Base-by-base conservation (phyloP, 2,329 filamentous ascomycete genomes). In the Colletotrichum sp. region DNA sequence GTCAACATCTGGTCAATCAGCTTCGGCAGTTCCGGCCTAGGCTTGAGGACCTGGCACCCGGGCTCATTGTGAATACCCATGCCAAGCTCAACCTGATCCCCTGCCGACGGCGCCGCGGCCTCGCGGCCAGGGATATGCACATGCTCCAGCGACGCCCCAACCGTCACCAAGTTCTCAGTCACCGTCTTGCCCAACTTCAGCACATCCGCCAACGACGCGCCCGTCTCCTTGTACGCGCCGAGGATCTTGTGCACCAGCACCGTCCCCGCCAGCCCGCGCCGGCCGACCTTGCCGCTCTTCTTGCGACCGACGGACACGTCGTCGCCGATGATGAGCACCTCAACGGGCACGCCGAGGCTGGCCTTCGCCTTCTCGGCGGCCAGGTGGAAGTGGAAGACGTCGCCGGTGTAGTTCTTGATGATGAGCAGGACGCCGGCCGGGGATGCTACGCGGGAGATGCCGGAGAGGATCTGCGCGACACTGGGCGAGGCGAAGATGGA, bases 11-110 rank as follows among this genome's bases (percentile, higher is more conserved):
- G 90, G 80, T 89, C 87, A 28, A 92, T 84, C 55, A 92, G 82
- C 43, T 87, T 85, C 1, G 86, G 83, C 12, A 92, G 82, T 16
- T 85, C 83, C 39, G 72, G 72, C 5, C 72, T 9, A n/a, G 87
- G 85, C 76, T 87, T 87, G 24, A 88, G 84, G 55, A 88, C 85
- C 77, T 87, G 88, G 57, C 87, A 91, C 43, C 90, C 90, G 24
- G 90, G 87, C 80, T 92, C 91, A 78, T 94, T 94, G 82, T 94
- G 93, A 78, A 94, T 94, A 10, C 93, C 93, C 93, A 94, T 94
- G 3, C 93, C 93, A 78, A 94, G 87, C 84, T 94, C 92, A 26
- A 93, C 87, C 80, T 93, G 91, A 24, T 88, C 88, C 18, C 88
- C 80, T 1, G 87, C 26, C 83, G 66, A 87, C 15, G 83, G 82